Evolutionary conservation across 345 rosid species (phyloP).

Genomic region (Mangifera indica): DNA sequence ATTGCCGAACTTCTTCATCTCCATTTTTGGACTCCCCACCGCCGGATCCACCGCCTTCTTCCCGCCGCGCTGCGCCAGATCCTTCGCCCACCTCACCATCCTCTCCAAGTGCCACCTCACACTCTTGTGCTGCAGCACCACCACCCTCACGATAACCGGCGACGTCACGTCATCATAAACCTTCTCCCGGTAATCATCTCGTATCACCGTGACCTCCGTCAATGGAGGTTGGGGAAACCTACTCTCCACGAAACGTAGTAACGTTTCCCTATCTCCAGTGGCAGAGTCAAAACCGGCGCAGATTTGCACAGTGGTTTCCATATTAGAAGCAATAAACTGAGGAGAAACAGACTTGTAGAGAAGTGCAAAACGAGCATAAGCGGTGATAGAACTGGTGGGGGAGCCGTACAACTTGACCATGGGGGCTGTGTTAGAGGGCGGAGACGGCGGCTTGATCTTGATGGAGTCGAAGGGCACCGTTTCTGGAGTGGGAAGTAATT

Average conservation of each 20-base stretch:
- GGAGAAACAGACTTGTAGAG: constrained; percentile 45
- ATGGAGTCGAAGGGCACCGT: constrained; percentile 43
- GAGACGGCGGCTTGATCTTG: constrained; percentile 25
- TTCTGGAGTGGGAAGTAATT: constrained; percentile 37
- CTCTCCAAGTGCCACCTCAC: constrained; percentile 62
- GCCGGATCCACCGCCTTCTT: constrained; percentile 52
- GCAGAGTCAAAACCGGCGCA: constrained; percentile 39
- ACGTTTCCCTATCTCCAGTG: constrained; percentile 44
- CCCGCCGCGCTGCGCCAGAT: constrained; percentile 58
- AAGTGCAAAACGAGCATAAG: constrained; percentile 56
- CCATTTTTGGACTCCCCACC: constrained; percentile 67
- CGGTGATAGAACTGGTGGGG: constrained; percentile 29
- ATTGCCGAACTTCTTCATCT: constrained; percentile 54
- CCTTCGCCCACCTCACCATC: constrained; percentile 68
- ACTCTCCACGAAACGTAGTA: constrained; percentile 50
- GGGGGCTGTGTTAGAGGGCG: constrained; percentile 6
- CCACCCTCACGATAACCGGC: constrained; percentile 43
- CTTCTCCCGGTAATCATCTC: constrained; percentile 1
- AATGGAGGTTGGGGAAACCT: constrained; percentile 54
- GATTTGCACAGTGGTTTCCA: constrained; percentile 35
- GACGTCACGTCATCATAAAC: constrained; percentile 33
- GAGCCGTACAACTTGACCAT: constrained; percentile 42
- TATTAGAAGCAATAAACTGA: constrained; percentile 36
- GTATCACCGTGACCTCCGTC: constrained; percentile 24
- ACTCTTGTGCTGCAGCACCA: constrained; percentile 59